These are phyloP conservation scores for Cubamyces lactineus DNA, from an alignment of 768 basidiomycete genomes.

Conservation along the genomic window DNA sequence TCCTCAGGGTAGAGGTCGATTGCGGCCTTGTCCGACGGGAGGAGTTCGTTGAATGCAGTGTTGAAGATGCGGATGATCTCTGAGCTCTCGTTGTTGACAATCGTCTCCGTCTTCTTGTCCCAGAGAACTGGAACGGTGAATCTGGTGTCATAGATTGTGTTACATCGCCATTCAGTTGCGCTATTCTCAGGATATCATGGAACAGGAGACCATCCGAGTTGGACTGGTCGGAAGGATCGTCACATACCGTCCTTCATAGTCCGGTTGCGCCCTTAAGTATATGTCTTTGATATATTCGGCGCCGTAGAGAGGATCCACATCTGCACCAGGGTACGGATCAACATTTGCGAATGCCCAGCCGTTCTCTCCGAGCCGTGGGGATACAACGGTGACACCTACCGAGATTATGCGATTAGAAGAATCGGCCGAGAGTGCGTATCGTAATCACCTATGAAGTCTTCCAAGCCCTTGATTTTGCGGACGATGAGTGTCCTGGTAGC, in stretches of 20 bases:
- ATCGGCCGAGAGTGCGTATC: background rate
- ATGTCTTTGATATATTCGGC: conserved; percentile 80
- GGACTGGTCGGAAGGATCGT: background rate
- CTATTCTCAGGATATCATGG: background rate
- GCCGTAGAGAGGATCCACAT: conserved; percentile 73
- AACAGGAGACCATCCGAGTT: too few species aligned
- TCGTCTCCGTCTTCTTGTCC: conserved; percentile 85
- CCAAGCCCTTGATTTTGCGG: conserved; percentile 89
- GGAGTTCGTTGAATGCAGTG: conserved; percentile 72
- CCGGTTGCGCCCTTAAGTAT: conserved; percentile 74
- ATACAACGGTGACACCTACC: conserved; percentile 77
- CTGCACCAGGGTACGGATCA: conserved; percentile 70
- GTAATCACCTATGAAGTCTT: conserved; percentile 75
- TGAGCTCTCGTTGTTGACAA: conserved; percentile 95
- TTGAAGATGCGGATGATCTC: conserved; percentile 97
- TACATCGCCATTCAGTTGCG: background rate
- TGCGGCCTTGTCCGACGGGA: conserved; percentile 67
- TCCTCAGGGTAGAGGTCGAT: conserved; percentile 80
- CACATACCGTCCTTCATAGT: conserved; percentile 69
- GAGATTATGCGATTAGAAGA: background rate
- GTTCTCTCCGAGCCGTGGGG: conserved; percentile 78
- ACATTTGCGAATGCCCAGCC: conserved; percentile 88
- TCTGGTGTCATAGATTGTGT: conserved; percentile 31
- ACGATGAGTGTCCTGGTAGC: conserved; percentile 89
- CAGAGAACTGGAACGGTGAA: conserved; percentile 92